These are phyloP conservation scores for Penicillium vulpinum DNA, from an alignment of 2,329 filamentous ascomycete species.

Conservation along the genomic window DNA sequence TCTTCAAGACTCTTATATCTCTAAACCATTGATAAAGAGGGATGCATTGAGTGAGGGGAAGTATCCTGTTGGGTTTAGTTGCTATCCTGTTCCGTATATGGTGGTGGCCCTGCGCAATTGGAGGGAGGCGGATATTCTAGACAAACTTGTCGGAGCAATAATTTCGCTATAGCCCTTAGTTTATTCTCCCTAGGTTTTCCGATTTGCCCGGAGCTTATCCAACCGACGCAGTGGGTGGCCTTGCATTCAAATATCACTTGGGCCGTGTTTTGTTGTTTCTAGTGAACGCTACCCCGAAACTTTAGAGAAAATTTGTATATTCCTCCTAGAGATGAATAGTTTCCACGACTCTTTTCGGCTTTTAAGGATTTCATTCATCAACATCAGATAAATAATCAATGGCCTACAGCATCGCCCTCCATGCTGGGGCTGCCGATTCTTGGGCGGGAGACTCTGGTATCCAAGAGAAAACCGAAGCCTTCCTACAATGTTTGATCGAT, in stretches of 20 bases:
- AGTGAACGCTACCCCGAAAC: neutral
- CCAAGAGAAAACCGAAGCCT: neutral
- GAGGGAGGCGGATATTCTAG: neutral
- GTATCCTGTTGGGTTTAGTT: neutral
- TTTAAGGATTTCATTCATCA: neutral
- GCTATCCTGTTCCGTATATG: neutral
- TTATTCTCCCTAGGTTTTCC: neutral
- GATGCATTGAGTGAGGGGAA: constrained; percentile 3
- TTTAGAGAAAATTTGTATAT: neutral
- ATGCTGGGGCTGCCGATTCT: neutral
- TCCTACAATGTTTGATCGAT: neutral
- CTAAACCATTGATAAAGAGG: no score
- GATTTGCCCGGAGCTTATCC: neutral
- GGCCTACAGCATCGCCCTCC: neutral
- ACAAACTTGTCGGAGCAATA: neutral
- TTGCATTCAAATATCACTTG: neutral
- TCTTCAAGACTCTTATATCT: no score
- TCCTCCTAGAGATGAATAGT: neutral
- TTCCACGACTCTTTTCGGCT: neutral
- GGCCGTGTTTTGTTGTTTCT: neutral
- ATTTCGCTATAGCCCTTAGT: neutral
- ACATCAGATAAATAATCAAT: neutral
- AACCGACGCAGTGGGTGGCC: neutral
- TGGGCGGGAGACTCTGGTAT: neutral
- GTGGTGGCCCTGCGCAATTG: neutral